phyloP scores from a whole-genome alignment of 768 basidiomycete genomes.

The Calocybe indica region DNA sequence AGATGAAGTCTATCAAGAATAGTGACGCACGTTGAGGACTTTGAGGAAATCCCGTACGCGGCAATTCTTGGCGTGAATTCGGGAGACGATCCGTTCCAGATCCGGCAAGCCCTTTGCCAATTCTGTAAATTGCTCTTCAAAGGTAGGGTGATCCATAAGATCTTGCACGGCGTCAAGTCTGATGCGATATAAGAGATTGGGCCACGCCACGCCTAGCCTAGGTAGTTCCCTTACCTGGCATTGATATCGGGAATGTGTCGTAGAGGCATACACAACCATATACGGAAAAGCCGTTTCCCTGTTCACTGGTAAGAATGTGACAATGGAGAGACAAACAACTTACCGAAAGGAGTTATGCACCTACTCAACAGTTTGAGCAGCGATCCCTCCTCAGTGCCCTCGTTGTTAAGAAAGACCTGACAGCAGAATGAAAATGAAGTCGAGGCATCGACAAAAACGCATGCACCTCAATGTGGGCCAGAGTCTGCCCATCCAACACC shows the following conservation, averaged over 20 bases:
- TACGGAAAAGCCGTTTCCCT: constrained; percentile 94
- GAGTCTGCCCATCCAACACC: constrained; percentile 88
- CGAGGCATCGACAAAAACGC: not conserved
- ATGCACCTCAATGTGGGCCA: constrained; percentile 87
- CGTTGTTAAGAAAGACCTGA: constrained; percentile 84
- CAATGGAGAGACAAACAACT: constrained; percentile 11
- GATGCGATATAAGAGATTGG: not conserved
- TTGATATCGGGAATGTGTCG: constrained; percentile 82
- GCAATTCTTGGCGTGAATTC: constrained; percentile 91
- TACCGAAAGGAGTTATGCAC: constrained; percentile 90
- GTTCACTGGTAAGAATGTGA: constrained; percentile 5
- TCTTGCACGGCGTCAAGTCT: constrained; percentile 95
- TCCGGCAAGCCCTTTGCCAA: constrained; percentile 84
- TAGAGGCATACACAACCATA: constrained; percentile 94
- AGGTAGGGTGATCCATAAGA: constrained; percentile 72
- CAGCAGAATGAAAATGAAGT: not conserved
- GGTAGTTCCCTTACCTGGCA: constrained; percentile 50
- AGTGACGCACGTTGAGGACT: constrained; percentile 57
- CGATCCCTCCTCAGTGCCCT: constrained; percentile 90
- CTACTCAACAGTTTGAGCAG: constrained; percentile 75
- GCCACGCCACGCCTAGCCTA: not conserved
- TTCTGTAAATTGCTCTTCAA: constrained; percentile 68
- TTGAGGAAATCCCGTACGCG: constrained; percentile 84
- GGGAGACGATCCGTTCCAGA: constrained; percentile 88
- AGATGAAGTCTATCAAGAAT: not conserved